Percentiles rank a stretch among this genome's conserved stretches.
Evolutionary conservation across 2,329 filamentous ascomycete species (phyloP).

Genomic region (Aspergillus jensenii): DNA sequence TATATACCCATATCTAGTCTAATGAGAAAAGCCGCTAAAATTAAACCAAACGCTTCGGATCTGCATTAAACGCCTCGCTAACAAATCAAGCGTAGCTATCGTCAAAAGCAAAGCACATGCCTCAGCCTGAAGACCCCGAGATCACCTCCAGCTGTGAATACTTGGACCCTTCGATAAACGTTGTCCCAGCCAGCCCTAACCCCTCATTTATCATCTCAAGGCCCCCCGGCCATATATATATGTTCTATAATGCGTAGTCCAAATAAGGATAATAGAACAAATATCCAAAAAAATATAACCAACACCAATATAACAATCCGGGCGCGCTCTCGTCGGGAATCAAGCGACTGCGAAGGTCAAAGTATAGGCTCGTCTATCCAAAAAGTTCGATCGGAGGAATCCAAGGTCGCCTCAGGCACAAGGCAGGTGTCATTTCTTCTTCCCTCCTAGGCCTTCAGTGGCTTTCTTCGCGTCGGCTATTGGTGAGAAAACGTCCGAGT

Average conservation of each 20-base stretch:
- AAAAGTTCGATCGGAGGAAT: neutral
- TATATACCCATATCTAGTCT: neutral
- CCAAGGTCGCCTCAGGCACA: neutral
- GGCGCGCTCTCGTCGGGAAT: neutral
- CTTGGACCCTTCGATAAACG: neutral
- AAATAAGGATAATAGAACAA: too few relatives aligned
- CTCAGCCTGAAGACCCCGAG: neutral
- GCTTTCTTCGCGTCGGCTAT: conserved; percentile 46
- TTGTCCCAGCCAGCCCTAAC: neutral
- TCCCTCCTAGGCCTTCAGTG: conserved; percentile 20
- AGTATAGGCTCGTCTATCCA: neutral
- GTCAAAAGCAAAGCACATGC: conserved; percentile 14
- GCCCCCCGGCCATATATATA: neutral
- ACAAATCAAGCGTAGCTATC: conserved; percentile 17
- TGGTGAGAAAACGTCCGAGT: neutral
- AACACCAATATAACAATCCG: neutral
- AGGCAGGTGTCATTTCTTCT: conserved; percentile 35
- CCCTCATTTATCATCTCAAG: neutral
- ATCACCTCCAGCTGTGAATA: neutral
- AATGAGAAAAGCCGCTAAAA: neutral
- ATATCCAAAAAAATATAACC: neutral
- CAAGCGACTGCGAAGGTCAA: neutral
- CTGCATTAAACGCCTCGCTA: conserved; percentile 30
- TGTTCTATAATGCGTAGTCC: neutral
- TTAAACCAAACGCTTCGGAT: conserved; percentile 11